These are phyloP conservation scores for Kappamyces sp. DNA, from an alignment of 192 early-diverging fungal species.

Conservation along the genomic window DNA sequence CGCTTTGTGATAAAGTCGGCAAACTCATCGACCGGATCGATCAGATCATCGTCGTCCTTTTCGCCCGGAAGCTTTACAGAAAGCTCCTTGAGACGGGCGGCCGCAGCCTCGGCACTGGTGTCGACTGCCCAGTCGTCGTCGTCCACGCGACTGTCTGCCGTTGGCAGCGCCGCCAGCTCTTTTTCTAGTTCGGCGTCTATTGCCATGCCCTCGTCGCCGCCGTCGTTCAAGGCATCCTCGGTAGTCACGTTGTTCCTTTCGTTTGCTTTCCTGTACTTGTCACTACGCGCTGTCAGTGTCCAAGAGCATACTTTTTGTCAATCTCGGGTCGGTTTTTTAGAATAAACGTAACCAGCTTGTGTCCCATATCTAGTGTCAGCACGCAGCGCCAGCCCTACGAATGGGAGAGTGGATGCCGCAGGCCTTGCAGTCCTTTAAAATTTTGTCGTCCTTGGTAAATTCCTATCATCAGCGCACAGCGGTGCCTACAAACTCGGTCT, in stretches of 20 bases:
- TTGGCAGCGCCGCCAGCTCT: conserved; percentile 13
- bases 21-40: conserved; percentile 67
- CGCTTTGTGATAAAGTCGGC: conserved; percentile 58
- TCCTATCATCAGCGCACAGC: conserved; percentile 2
- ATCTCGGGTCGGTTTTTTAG: conserved; percentile 80
- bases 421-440: conserved; percentile 80
- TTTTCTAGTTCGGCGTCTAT: conserved; percentile 34
- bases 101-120: conserved; percentile 71
- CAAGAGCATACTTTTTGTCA: conserved; percentile 19
- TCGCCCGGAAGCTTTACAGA: conserved; percentile 42
- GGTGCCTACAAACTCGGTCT: conserved; percentile 77
- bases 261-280: conserved; percentile 16
- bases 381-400: too few species aligned
- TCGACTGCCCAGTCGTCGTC: conserved; percentile 74
- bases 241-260: conserved; percentile 9
- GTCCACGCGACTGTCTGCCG: conserved; percentile 51
- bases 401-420: conserved; percentile 78
- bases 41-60: conserved; percentile 39
- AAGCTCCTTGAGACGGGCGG: conserved; percentile 65
- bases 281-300: not conserved
- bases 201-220: conserved; percentile 42
- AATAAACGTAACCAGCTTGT: conserved; percentile 84
- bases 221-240: conserved; percentile 36
- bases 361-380: conserved; percentile 60
- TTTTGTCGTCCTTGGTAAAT: conserved; percentile 48